Base-by-base conservation (phyloP, 371 early-diverging fungal genomes). In the Vairimorpha necatrix region DNA sequence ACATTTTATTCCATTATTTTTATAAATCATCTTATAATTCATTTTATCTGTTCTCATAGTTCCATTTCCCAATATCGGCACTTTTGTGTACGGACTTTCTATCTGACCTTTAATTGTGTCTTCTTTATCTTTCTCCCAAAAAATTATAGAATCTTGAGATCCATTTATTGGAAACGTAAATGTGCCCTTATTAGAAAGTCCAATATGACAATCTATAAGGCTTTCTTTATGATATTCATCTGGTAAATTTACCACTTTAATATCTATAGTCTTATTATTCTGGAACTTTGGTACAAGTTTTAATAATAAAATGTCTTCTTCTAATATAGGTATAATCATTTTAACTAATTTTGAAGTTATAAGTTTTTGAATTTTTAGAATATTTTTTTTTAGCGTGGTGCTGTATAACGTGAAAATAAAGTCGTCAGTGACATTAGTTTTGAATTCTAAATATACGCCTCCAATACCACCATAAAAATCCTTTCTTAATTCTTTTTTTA, bases 81-180 rank as follows among this genome's bases (percentile, higher is more conserved):
- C 58, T 62, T 61, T 54, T 16, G 66, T 62, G 18, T 48, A 48
- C 13, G 38, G 46, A 42, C 67, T 60, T 28, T 71, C 50, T 48
- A 79, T 61, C 24, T 53, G 53, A 9, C 65, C 56, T 20, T 39
- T 18, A 20, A 78, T 22, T 2, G 30, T 14, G 1, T 42, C 39
- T n/a, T 74, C 79, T 36, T 36, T 13, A 4, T 50, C 65, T 56
- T 67, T 74, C 39, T 79, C 79, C 79, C 79, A 79, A 54, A 74
- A 79, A 32, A 79, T 69, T 18, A 74, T 69, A 54, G 47, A 53
- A 38, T 42, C 58, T 20, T 46, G 60, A 1, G 61, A 28, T 26
- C 74, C 79, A 24, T 26, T 22, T 14, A 74, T 60, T 16, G 63
- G 36, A 50, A 60, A 58, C 3, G 11, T 26, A 39, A 74, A 69